Percentiles rank a stretch among this genome's conserved stretches.
Evolutionary conservation across 2,329 filamentous ascomycete genomes (phyloP).

Genomic region (Paramyrothecium sp.): DNA sequence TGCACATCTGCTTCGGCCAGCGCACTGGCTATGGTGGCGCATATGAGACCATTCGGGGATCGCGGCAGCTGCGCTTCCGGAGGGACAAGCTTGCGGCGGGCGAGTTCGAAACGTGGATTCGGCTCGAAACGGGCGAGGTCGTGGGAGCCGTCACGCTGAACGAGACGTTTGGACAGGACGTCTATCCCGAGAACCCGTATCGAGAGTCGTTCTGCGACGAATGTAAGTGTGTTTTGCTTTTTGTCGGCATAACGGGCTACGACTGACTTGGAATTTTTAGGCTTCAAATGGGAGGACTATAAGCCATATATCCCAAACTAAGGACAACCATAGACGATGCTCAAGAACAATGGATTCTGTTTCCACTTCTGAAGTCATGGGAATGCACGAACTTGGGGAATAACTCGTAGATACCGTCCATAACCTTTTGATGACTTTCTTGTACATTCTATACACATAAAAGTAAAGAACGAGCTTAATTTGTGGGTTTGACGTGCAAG

Average conservation of each 20-base stretch:
- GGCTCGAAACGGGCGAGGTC: constrained; percentile 49
- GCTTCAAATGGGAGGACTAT: not conserved
- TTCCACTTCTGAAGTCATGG: not conserved
- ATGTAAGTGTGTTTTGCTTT: not conserved
- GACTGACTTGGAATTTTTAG: not conserved
- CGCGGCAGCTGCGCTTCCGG: constrained; percentile 27
- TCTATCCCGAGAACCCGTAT: constrained; percentile 39
- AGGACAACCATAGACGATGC: not conserved
- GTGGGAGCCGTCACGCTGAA: constrained; percentile 52
- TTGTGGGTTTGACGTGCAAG: too few species aligned
- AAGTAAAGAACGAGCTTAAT: too few species aligned
- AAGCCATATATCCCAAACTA: not conserved
- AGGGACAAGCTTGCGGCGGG: constrained; percentile 36
- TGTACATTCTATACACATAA: too few species aligned
- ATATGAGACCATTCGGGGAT: constrained; percentile 55
- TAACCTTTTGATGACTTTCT: too few species aligned
- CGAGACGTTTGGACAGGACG: constrained; percentile 51
- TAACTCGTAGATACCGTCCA: too few species aligned
- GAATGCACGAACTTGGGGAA: too few species aligned
- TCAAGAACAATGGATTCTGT: not conserved
- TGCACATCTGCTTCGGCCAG: constrained; percentile 51
- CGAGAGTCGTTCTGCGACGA: constrained; percentile 14
- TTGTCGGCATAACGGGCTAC: not conserved
- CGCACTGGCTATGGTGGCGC: constrained; percentile 67
- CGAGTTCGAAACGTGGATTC: constrained; percentile 54